Conservation (phyloP, 345 rosid species). For the Cardamine occulta region DNA sequence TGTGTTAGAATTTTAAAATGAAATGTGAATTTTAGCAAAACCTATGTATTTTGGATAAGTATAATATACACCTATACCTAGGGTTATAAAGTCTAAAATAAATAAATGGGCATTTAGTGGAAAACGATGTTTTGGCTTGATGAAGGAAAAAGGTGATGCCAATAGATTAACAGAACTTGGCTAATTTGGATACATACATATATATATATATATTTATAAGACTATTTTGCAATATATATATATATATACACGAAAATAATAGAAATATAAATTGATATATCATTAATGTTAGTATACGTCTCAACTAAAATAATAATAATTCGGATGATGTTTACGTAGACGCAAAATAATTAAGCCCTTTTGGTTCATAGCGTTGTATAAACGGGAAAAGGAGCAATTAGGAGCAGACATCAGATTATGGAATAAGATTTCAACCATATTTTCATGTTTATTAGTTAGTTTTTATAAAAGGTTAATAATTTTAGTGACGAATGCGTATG, state of each 20-base stretch:
- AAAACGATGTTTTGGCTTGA: conserved; percentile 43
- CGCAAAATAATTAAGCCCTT: conserved; percentile 14
- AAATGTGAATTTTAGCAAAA: not conserved
- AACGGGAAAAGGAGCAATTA: conserved; percentile 20
- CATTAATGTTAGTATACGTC: conserved; percentile 19
- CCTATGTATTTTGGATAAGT: conserved; percentile 32
- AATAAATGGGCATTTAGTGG: conserved; percentile 28
- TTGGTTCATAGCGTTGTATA: conserved; percentile 25
- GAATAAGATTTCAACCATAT: conserved; percentile 28
- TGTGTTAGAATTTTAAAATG: not conserved
- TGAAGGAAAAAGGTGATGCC: conserved; percentile 25
- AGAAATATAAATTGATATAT: not conserved
- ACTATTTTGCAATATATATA: not conserved
- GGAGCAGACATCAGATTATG: conserved; percentile 37
- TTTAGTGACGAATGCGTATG: conserved; percentile 32
- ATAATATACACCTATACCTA: conserved; percentile 20
- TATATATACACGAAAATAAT: not conserved
- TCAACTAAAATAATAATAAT: conserved; percentile 4
- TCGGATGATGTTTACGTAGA: conserved; percentile 23
- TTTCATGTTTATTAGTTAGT: conserved; percentile 32
- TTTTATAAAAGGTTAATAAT: conserved; percentile 6
- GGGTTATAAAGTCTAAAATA: conserved; percentile 27
- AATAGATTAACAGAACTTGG: conserved; percentile 38
- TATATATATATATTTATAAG: not conserved
- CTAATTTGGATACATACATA: conserved; percentile 1